Evolutionary conservation across 768 basidiomycete species (phyloP).

Genomic region (Inosperma sp.): DNA sequence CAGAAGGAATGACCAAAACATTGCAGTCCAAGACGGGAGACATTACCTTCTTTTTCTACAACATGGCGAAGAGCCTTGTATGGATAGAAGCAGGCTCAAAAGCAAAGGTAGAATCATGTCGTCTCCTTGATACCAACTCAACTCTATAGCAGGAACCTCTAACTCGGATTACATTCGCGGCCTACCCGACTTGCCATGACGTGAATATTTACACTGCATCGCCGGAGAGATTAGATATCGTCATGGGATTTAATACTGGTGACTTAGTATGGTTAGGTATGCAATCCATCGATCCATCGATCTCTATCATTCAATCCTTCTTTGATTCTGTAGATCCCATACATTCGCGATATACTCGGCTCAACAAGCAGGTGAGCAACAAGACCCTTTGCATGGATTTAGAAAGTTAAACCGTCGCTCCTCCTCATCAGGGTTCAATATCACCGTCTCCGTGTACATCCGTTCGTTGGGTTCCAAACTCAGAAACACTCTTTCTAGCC

Average conservation of each 20-base stretch:
- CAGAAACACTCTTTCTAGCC: constrained; percentile 75
- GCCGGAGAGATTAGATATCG: constrained; percentile 74
- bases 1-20: constrained; percentile 68
- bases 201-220: constrained; percentile 77
- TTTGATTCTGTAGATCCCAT: constrained; percentile 56
- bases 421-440: constrained; percentile 59
- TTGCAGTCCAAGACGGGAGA: constrained; percentile 83
- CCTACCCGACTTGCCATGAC: constrained; percentile 87
- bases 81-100: constrained; percentile 88
- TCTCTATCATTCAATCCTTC: constrained; percentile 7
- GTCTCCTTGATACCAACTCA: constrained; percentile 4
- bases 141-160: constrained; percentile 60
- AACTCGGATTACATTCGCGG: constrained; percentile 77
- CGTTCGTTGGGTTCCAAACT: constrained; percentile 84
- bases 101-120: constrained; percentile 53
- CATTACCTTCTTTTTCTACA: constrained; percentile 82
- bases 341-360: constrained; percentile 72
- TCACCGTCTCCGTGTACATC: constrained; percentile 79
- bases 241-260: constrained; percentile 92
- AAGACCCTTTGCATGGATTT: background rate
- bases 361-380: constrained; percentile 68
- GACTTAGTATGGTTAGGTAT: constrained; percentile 93
- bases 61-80: constrained; percentile 74
- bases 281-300: constrained; percentile 18
- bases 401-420: constrained; percentile 7